Evolutionary conservation across 257 asterid genomes (phyloP), one percentile per base, ranked within the genome.

Genomic region (Sherardia arvensis): DNA sequence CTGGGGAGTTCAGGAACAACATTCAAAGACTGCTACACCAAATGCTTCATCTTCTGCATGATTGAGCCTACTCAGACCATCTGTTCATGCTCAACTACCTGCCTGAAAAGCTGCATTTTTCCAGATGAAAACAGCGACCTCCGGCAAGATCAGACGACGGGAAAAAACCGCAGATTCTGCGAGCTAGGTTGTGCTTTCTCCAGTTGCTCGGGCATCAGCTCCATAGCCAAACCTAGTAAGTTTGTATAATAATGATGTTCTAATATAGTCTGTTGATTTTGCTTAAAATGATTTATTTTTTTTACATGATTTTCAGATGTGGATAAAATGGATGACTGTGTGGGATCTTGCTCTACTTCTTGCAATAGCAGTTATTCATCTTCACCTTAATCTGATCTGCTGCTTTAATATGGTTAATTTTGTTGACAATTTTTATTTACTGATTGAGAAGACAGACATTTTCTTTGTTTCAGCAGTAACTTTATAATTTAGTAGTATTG

Each of bases 181-280:
- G 85, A 84, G 69, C 90, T 91, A 0, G 96, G 98, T 15, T 88
- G 98, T 63, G 96, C 98, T 60, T 78, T 86, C 60, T 80, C 96
- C 54, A 77, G 48, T 66, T 91, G 98, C 84, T 88, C 95, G 33
- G 12, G 56, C 60, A 64, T 88, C 45, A 91, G 91, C 86, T 66
- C 88, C 32, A 81, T 72, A 69, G 80, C 43, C 63, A 75, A 75
- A 11, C 96, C 96, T 14, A 84, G 98, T 91, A 77, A 83, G 83
- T 36, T 30, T 4, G 53, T n/a, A n/a, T n/a, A n/a, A n/a, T n/a
- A n/a, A n/a, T n/a, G n/a, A n/a, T n/a, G n/a, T n/a, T n/a, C n/a
- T n/a, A n/a, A n/a, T n/a, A n/a, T n/a, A 40, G 49, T 14, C 20
- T 49, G 56, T 20, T 7, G 56, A 49, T 49, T 43, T 43, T 43